Evolutionary conservation across 2,329 filamentous ascomycete species (phyloP), one percentile per base, ranked within the genome.

Genomic region (Calonectria multiphialidica): DNA sequence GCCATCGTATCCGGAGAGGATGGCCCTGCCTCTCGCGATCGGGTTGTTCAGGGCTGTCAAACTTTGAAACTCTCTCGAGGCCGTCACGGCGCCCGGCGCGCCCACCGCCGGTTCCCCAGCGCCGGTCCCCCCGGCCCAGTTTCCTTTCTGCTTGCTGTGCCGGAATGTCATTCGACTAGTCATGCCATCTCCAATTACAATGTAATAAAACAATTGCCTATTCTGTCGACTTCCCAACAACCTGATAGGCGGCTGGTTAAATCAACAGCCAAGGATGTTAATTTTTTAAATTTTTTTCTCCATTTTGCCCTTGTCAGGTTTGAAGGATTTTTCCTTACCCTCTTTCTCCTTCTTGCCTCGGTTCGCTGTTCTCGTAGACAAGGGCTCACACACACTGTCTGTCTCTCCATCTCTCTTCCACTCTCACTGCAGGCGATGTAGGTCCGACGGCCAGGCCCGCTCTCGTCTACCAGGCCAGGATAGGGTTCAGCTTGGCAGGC

Each of bases 141-240:
- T 40, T 25, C 23, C 28, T 30, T 30, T 30, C 4, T n/a, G n/a
- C n/a, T 44, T 61, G 35, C 23, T 42, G 35, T 44, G 35, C 40
- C 23, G 57, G 57, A 45, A 78, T 65, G 70, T 77, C 76, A 75
- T 76, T 67, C 75, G 72, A 74, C 59, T 67, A 72, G 76, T 72
- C 71, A 72, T 68, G 66, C 73, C 74, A 70, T 53, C 12, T 61
- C 49, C 53, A 57, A 18, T 57, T 63, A 30, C 30, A 49, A 25
- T 55, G 37, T 55, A 40, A 25, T 59, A 72, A 73, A 49, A 53
- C 63, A 68, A 21, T 44, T 61, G 16, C 57, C 35, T 30, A 21
- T 44, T 44, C 42, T 44, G 57, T 44, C 37, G 5, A 13, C 57
- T 61, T n/a, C 35, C 57, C 23, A 40, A 23, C 35, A 28, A 44